Evolutionary conservation across 352 stramenopile genomes (phyloP).

Genomic region (Stramenopiles sp.): DNA sequence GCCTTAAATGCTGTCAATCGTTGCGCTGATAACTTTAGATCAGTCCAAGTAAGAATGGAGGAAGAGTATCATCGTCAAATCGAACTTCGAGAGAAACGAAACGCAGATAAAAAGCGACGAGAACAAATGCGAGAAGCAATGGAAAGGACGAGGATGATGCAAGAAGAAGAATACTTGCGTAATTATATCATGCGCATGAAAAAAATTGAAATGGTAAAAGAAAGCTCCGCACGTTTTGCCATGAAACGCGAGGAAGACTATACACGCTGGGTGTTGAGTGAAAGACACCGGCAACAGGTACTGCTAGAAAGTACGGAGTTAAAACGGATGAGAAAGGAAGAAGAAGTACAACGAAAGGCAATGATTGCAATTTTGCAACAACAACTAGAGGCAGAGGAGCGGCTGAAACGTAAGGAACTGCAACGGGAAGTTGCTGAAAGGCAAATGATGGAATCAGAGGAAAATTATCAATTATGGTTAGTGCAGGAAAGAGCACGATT

Average conservation of each 20-base stretch:
- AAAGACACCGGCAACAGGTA: not conserved
- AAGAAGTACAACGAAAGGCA: not conserved
- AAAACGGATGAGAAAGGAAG: not conserved
- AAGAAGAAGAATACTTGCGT: not conserved
- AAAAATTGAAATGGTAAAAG: not conserved
- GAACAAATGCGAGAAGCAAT: not conserved
- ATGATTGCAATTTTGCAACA: not conserved
- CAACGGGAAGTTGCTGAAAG: not conserved
- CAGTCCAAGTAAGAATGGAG: not conserved
- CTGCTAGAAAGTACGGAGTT: not conserved
- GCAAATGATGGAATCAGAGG: not conserved
- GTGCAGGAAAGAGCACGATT: not conserved
- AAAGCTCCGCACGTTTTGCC: not conserved
- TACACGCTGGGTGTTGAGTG: not conserved
- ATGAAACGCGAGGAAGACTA: constrained; percentile 5
- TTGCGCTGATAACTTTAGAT: not conserved
- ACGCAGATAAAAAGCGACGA: not conserved
- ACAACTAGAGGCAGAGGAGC: not conserved
- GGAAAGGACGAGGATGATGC: not conserved
- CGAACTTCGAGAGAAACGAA: not conserved
- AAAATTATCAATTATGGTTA: not conserved
- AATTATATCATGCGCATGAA: not conserved
- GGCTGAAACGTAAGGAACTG: not conserved
- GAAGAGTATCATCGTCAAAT: constrained; percentile 2
- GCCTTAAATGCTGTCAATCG: not conserved